Base-by-base conservation (phyloP, 352 stramenopile species). In the Pythium pyrilobum region DNA sequence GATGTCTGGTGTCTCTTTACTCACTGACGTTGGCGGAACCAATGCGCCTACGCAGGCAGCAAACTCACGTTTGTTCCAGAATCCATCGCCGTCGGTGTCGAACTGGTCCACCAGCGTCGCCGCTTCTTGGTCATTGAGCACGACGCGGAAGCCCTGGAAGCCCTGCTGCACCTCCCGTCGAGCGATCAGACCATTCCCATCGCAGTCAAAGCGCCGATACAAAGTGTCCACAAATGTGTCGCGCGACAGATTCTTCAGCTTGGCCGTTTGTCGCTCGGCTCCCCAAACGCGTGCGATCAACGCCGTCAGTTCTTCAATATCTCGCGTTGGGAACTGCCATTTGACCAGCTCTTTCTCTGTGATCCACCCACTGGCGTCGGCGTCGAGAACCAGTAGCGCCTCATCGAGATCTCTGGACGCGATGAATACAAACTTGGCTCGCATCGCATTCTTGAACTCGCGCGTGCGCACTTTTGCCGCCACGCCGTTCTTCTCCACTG, bases 341-440 rank as follows among this genome's bases (percentile, higher is more conserved):
- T 27, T 9, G 6, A 42, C 56, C 5, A 92, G 51, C 41, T 89
- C 79, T 18, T 39, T 52, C 6, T 77, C 82, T 10, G 81, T 86
- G 48, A 92, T 73, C 77, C 77, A 89, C 10, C 74, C 74, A 28
- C 81, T 92, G 11, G 45, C 42, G 45, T 89, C 73, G 7, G 58
- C 70, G 50, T 92, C 77, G 4, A 89, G 57, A 21, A 49, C 60
- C n/a, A 69, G 63, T 5, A 78, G 50, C 0, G 68, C 68, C 18
- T 51, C 54, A 23, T 87, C 66, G 11, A 87, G 15, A 23, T 59
- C 56, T 15, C 64, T 21, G 40, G 64, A 21, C 45, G 42, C 15
- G 34, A 66, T 27, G 33, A 57, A 49, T 62, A 34, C 15, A 31
- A 48, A 43, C 59, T 33, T 50, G 33, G 59, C 33, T 4, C 68